Evolutionary conservation across 106 monocot genomes (phyloP).

Genomic region (Agapanthus africanus): DNA sequence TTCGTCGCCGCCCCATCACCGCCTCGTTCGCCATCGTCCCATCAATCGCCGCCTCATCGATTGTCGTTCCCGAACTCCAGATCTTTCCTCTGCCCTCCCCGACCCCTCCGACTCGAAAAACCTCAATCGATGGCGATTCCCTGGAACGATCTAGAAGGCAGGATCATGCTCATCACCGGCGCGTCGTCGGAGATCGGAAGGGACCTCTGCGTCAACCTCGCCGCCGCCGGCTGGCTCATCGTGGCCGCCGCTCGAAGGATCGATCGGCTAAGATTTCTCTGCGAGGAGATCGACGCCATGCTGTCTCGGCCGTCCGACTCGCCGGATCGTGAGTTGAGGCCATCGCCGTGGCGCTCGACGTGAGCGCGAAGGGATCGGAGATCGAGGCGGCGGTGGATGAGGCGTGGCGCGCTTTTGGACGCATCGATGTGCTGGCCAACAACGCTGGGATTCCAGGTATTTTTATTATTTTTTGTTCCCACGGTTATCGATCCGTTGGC

Average conservation of each 20-base stretch:
- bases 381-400: constrained; percentile 29
- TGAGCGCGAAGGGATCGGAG: constrained; percentile 22
- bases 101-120: too few species aligned
- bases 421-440: constrained; percentile 50
- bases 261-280: constrained; percentile 34
- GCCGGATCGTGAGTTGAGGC: constrained; percentile 9
- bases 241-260: constrained; percentile 38
- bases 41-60: too few species aligned
- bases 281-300: constrained; percentile 60
- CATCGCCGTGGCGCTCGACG: constrained; percentile 44
- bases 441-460: constrained; percentile 58
- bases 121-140: too few species aligned
- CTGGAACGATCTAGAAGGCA: too few species aligned
- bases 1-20: too few species aligned
- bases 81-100: too few species aligned
- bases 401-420: constrained; percentile 48
- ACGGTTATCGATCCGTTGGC: too few species aligned
- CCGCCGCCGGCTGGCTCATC: constrained; percentile 29
- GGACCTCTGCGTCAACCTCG: constrained; percentile 52
- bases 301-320: too few species aligned
- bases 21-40: too few species aligned
- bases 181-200: constrained; percentile 57
- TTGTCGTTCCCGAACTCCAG: too few species aligned
- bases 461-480: too few species aligned
- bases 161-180: constrained; percentile 67